A percentile compares a stretch with the other conserved stretches of the same genome.
Evolutionary conservation across 768 basidiomycete genomes (phyloP).

Genomic region (Leccinum aurantiacum): DNA sequence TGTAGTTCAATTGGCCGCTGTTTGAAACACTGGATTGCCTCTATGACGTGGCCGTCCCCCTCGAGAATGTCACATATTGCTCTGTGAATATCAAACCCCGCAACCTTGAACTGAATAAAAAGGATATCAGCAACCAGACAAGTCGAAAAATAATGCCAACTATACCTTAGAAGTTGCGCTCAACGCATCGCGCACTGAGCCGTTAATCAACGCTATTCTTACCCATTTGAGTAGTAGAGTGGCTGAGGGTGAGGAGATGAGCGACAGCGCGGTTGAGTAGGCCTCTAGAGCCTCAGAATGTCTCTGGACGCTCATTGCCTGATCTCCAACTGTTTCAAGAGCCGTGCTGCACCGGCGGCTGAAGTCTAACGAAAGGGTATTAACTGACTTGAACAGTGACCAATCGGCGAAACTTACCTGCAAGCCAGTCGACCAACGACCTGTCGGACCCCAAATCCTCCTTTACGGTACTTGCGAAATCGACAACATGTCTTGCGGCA

Average conservation of each 20-base stretch:
- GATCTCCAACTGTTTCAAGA: conserved; percentile 1
- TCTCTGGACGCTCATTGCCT: background rate
- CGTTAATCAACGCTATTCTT: background rate
- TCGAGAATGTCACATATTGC: conserved; percentile 5
- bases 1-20: background rate
- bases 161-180: background rate
- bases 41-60: background rate
- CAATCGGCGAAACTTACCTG: background rate
- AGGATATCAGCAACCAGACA: background rate
- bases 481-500: background rate
- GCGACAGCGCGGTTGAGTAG: background rate
- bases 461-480: background rate
- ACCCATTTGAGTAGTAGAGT: conserved; percentile 3
- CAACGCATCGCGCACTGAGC: background rate
- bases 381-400: accelerated
- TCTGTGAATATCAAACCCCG: background rate
- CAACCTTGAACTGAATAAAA: conserved; percentile 3
- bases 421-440: conserved; percentile 3
- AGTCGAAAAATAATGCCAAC: background rate
- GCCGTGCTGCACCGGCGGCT: background rate
- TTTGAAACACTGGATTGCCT: conserved; percentile 1
- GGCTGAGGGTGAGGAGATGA: background rate
- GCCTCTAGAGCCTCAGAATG: background rate
- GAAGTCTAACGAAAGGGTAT: conserved; percentile 1
- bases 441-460: background rate